These are phyloP conservation scores for Talaromyces marneffei DNA, from an alignment of 2,329 filamentous ascomycete species.

Conservation along the genomic window DNA sequence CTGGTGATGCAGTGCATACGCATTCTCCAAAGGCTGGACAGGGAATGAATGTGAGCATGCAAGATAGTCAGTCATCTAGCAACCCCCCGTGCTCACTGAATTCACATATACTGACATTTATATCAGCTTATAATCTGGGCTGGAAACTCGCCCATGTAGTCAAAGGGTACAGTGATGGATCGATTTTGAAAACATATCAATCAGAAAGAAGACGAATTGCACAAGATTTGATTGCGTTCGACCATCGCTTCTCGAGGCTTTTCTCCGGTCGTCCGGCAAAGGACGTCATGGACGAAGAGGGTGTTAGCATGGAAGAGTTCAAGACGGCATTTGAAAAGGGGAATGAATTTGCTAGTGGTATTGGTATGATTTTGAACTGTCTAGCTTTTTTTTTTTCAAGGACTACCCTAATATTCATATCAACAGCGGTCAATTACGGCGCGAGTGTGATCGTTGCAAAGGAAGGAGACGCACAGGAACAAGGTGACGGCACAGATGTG, in stretches of 20 bases:
- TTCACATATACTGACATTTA: neutral
- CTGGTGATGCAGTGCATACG: slow-evolving; percentile 57
- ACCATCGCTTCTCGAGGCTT: slow-evolving; percentile 38
- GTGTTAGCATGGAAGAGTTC: neutral
- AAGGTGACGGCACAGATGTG: neutral
- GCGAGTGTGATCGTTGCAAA: neutral
- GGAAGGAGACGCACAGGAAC: neutral
- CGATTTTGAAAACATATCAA: slow-evolving; percentile 26
- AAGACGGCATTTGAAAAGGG: neutral
- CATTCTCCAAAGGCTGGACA: slow-evolving; percentile 30
- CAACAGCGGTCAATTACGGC: neutral
- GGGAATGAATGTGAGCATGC: slow-evolving; percentile 34
- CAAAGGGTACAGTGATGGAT: slow-evolving; percentile 22
- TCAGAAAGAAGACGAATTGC: slow-evolving; percentile 28
- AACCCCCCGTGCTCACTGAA: neutral
- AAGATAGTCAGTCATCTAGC: slow-evolving; percentile 21
- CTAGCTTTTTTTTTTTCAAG: neutral
- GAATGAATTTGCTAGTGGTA: neutral
- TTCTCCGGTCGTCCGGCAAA: neutral
- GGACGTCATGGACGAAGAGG: neutral
- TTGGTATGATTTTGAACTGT: neutral
- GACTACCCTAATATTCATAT: neutral
- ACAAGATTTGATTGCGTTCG: slow-evolving; percentile 28
- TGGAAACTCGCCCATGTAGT: slow-evolving; percentile 31
- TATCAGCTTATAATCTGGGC: slow-evolving; percentile 26